Conservation (phyloP, 441 rosid species). For the Erodium moschatum region DNA sequence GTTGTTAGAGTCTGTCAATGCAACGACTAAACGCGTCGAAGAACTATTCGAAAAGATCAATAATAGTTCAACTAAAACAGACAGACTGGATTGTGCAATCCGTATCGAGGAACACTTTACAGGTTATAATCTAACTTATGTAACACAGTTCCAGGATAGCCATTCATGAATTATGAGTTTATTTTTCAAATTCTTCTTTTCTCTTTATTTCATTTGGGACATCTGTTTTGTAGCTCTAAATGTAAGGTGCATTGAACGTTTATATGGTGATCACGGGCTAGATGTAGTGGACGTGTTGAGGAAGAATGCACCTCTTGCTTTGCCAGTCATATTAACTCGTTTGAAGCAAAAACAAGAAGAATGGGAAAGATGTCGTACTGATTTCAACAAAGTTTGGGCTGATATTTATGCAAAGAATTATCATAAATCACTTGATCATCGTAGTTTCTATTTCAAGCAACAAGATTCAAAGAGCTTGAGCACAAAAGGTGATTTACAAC, state of each 20-base stretch:
- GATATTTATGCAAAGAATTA: slow-evolving; percentile 89
- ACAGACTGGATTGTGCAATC: slow-evolving; percentile 35
- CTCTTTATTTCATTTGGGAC: slow-evolving; percentile 13
- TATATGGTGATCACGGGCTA: slow-evolving; percentile 96
- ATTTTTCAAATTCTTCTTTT: slow-evolving; percentile 7
- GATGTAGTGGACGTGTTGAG: slow-evolving; percentile 83
- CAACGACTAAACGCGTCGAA: slow-evolving; percentile 76
- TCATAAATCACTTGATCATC: slow-evolving; percentile 94
- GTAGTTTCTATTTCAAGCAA: slow-evolving; percentile 96
- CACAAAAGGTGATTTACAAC: slow-evolving; percentile 62
- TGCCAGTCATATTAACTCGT: slow-evolving; percentile 88
- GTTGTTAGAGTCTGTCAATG: slow-evolving; percentile 86
- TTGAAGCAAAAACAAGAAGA: slow-evolving; percentile 98
- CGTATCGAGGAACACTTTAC: slow-evolving; percentile 73
- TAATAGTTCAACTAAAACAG: slow-evolving; percentile 48
- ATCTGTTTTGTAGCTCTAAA: slow-evolving; percentile 49
- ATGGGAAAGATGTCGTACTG: slow-evolving; percentile 89
- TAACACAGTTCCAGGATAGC: slow-evolving; percentile 8
- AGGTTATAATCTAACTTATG: slow-evolving; percentile 39
- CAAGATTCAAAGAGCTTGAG: slow-evolving; percentile 88
- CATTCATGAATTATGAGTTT: slow-evolving; percentile 6
- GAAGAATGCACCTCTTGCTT: slow-evolving; percentile 78
- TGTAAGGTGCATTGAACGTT: slow-evolving; percentile 85
- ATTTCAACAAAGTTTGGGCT: slow-evolving; percentile 97
- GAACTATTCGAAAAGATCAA: slow-evolving; percentile 69